Evolutionary conservation across 768 basidiomycete genomes (phyloP).

Genomic region (Kwoniella shandongensis): DNA sequence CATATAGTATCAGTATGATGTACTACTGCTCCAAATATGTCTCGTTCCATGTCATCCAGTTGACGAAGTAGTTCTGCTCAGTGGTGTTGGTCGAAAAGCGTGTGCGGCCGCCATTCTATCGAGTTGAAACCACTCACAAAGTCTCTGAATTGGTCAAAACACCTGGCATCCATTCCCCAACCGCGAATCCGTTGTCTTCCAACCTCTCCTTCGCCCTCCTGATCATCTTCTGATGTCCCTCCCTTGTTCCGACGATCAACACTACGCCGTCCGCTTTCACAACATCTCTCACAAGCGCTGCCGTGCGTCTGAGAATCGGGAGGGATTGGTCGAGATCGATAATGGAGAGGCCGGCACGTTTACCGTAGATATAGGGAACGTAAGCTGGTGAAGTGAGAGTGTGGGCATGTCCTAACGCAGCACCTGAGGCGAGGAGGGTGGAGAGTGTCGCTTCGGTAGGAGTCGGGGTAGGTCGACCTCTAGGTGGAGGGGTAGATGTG

Average conservation of each 20-base stretch:
- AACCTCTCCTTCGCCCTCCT: conserved; percentile 76
- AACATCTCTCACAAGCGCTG: conserved; percentile 78
- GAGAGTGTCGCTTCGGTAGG: conserved; percentile 74
- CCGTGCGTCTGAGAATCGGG: conserved; percentile 84
- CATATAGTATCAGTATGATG: too few relatives aligned
- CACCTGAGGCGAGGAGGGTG: conserved; percentile 85
- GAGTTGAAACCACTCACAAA: conserved; percentile 54
- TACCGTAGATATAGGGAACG: conserved; percentile 91
- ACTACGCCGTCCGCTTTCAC: conserved; percentile 78
- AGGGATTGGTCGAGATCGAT: conserved; percentile 94
- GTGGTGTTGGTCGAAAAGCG: neutral
- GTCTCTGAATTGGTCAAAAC: conserved; percentile 73
- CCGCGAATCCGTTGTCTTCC: conserved; percentile 75
- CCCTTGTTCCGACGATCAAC: conserved; percentile 78
- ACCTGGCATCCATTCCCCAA: conserved; percentile 90
- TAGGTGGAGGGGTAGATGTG: conserved; percentile 12
- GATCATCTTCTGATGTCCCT: conserved; percentile 64
- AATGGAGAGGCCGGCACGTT: conserved; percentile 81
- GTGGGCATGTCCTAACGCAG: conserved; percentile 86
- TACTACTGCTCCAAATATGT: too few relatives aligned
- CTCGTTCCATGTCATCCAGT: too few relatives aligned
- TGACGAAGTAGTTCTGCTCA: neutral
- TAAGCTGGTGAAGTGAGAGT: conserved; percentile 77
- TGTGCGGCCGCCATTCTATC: neutral
- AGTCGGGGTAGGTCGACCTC: conserved; percentile 30